Evolutionary conservation across 768 basidiomycete genomes (phyloP), one percentile per base, ranked within the genome.

Genomic region (Gloeostereum incarnatum): DNA sequence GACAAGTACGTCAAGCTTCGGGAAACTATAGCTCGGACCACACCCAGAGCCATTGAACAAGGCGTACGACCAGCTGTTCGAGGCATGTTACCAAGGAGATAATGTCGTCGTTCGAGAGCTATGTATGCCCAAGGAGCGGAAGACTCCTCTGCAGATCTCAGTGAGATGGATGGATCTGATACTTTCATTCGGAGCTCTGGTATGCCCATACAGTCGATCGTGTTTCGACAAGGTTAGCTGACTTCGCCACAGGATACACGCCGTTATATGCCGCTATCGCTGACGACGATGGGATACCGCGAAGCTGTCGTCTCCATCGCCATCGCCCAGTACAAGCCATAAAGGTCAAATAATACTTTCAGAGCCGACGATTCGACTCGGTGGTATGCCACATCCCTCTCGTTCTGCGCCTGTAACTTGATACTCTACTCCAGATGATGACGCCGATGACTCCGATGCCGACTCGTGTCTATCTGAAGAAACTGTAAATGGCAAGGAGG

Each of bases 291-390:
- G 77, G 76, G 58, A 64, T 4, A 73, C 75, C 0, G 77, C 74
- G 1, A 68, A 65, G n/a, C 55, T 78, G 62, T 81, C n/a, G 48
- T 79, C 17, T 69, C 71, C 1, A 76, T 78, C 43, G 66, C 73
- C 4, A 55, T 56, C 2, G 69, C 75, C 8, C 78, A 81, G 49
- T 73, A 73, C 43, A 58, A 66, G 14, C 55, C 63, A 3, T 50
- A 59, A 0, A 57, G 66, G 6, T 47, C 60, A 3, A 45, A 60
- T 9, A 54, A 42, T 4, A 57, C 57, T 26, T 68, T 68, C 45
- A 56, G 53, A 5, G 44, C 53, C 4, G 50, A 48, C 8, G 48
- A 53, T 69, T 27, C 46, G 52, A n/a, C 40, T 66, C 24, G 64
- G 66, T 70, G 39, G 31, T 45, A 33, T 24, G 7, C 17, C 1